A percentile compares a stretch with the other conserved stretches of the same genome.
These are phyloP conservation scores for Fusarium sororula DNA, from an alignment of 2,329 filamentous ascomycete genomes.

Conservation along the genomic window DNA sequence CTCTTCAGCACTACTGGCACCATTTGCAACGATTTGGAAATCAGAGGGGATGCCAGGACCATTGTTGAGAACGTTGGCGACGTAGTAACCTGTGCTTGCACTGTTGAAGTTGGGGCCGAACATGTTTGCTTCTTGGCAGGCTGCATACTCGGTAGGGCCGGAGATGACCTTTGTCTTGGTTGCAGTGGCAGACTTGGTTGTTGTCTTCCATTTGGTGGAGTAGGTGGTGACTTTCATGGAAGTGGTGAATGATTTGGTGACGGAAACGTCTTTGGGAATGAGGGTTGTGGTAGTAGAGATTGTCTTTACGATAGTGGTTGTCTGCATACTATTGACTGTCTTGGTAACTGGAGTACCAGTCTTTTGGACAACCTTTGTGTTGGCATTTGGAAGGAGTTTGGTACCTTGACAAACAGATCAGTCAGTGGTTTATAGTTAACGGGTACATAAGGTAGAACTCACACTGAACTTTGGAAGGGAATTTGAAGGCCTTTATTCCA, in stretches of 20 bases:
- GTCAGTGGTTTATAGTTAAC: not conserved
- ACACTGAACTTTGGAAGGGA: slow-evolving; percentile 4
- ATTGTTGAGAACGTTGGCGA: slow-evolving; percentile 11
- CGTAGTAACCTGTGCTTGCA: not conserved
- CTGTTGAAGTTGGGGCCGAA: slow-evolving; percentile 12
- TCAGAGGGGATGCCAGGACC: slow-evolving; percentile 5
- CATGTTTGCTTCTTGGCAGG: not conserved
- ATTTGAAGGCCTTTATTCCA: slow-evolving; percentile 1
- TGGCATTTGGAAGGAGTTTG: not conserved
- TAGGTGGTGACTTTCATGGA: slow-evolving; percentile 4
- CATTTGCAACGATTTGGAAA: not conserved
- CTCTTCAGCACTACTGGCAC: not conserved
- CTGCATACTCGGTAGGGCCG: not conserved
- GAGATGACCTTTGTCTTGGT: slow-evolving; percentile 2
- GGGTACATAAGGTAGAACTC: fast-evolving
- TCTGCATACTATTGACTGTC: not conserved
- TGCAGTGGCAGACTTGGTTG: not conserved
- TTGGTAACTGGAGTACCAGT: not conserved
- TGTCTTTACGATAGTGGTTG: not conserved
- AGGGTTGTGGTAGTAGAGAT: slow-evolving; percentile 3
- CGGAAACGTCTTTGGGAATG: not conserved
- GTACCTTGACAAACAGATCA: not conserved
- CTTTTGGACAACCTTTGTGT: not conserved
- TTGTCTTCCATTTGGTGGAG: not conserved
- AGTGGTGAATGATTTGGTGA: not conserved